Base-by-base conservation (phyloP, 495 filamentous ascomycete species). In the Amphirosellinia nigrospora region DNA sequence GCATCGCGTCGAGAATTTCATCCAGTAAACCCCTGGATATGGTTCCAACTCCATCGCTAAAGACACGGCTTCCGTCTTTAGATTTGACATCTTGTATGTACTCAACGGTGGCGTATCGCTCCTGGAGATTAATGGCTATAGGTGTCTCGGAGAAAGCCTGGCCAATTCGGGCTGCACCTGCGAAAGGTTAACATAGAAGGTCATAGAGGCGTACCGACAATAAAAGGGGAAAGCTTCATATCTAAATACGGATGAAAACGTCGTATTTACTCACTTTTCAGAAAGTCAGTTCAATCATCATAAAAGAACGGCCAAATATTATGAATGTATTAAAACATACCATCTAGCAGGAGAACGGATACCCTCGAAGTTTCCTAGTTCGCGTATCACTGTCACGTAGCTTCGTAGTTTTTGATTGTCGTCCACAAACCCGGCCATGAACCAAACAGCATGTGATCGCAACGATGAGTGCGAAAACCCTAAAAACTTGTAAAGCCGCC, bases 391-490 rank as follows among this genome's bases (percentile, higher is more conserved):
- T 1, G 70, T 75, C 30, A 76, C 62, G 16, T 87, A 79, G 13
- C 83, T 77, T 0, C 84, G 79, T 0, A 87, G 70, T 1, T 70
- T 38, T 1, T 75, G 74, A 1, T 72, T 43, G 0, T 88, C 70
- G 63, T 89, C 76, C 1, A 84, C 15, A 70, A 96, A 94, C 0
- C 89, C 86, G 0, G 92, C 88, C 79, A 90, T 89, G 70, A 94
- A 93, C 92, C 92, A 94, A 56, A 86, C 88, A 0, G 88, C 86
- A 64, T 92, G 90, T 0, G 75, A 72, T 55, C 63, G 16, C 11
- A 96, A 82, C 0, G 91, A 93, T 0, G 92, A 94, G 76, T 94
- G 92, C 0, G 92, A 94, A 74, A 94, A 96, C 1, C 93, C 93
- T 0, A 95, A 81, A 73, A 95, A 95, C 8, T 78, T 75, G 73